phyloP scores from a whole-genome alignment of 1,284 basidiomycete species.

The Takashimella koratensis region DNA sequence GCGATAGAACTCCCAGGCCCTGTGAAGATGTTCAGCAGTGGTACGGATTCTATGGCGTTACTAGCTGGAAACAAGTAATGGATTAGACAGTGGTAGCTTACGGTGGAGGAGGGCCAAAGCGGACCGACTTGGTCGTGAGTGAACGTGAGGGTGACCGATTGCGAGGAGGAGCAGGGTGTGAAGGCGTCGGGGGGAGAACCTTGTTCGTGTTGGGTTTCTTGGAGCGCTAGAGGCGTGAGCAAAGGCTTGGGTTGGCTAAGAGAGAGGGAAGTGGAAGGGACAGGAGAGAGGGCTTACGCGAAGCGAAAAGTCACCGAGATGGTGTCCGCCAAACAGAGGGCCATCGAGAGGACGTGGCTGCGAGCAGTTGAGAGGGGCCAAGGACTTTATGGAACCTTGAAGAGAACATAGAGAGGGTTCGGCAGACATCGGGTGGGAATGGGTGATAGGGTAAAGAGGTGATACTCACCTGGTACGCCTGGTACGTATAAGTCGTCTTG shows the following conservation, averaged over 20 bases:
- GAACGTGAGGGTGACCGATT: too few species aligned
- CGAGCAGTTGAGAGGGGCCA: too few species aligned
- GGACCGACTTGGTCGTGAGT: conserved; percentile 14
- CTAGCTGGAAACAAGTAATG: too few species aligned
- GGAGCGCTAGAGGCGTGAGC: too few species aligned
- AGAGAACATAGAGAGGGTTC: too few species aligned
- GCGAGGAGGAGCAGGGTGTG: too few species aligned
- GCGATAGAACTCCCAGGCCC: conserved; percentile 25
- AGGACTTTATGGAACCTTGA: too few species aligned
- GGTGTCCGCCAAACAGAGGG: conserved; percentile 14
- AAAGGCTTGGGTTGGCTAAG: not conserved
- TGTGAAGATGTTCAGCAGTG: not conserved
- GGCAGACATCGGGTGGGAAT: too few species aligned
- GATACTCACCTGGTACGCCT: not conserved
- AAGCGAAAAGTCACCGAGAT: conserved; percentile 18
- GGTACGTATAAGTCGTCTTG: not conserved
- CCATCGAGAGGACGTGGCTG: not conserved
- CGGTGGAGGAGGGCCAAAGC: conserved; percentile 21
- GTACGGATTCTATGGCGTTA: too few species aligned
- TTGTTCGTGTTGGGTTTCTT: conserved; percentile 13
- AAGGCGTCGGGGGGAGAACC: conserved; percentile 11
- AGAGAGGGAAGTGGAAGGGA: not conserved
- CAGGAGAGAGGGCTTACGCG: conserved; percentile 9
- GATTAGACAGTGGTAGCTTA: conserved; percentile 8
- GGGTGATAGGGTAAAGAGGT: too few species aligned